Evolutionary conservation across 176 grass and related monocot genomes (phyloP), one percentile per base, ranked within the genome.

Genomic region (Zea luxurians): DNA sequence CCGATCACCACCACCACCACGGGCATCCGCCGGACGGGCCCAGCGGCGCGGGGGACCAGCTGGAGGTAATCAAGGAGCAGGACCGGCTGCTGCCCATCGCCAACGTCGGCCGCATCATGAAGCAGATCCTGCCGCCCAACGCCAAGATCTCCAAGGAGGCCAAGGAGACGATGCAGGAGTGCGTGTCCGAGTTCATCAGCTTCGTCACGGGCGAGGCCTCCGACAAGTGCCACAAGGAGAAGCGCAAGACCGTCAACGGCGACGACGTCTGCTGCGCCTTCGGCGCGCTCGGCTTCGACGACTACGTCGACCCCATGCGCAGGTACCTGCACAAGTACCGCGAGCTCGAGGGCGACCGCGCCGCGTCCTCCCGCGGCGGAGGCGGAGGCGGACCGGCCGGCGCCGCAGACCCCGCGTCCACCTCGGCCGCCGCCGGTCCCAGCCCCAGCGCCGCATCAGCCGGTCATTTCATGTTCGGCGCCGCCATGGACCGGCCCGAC

Each of bases 81-180:
- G 93, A 97, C 72, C 83, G 89, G 44, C 89, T 95, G 27, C 87
- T 95, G 7, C 92, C 92, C 13, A 95, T 95, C 13, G 92, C 92
- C 42, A 95, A 92, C 89, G 92, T 95, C 0, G 92, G 92, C 0
- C 80, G 92, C 49, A 95, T 95, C 79, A 95, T 95, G 92, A 95
- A 95, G 86, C 86, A 89, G 84, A 89, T 79, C 64, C 92, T 95
- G 64, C 92, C 92, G 0, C 83, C 92, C 60, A 95, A 95, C 76
- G 92, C 92, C 54, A 95, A 95, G 84, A 89, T 95, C 70, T 95
- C 92, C 18, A 95, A 95, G 86, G 86, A 95, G 77, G 92, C 92
- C 44, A 91, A 91, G 87, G 92, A 95, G 86, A 95, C 92, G 4
- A 91, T 95, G 86, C 92, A 95, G 80, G 92, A 95, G 86, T 95